These are phyloP conservation scores for Diaporthe ilicicola DNA, from an alignment of 2,329 filamentous ascomycete genomes.

Conservation along the genomic window DNA sequence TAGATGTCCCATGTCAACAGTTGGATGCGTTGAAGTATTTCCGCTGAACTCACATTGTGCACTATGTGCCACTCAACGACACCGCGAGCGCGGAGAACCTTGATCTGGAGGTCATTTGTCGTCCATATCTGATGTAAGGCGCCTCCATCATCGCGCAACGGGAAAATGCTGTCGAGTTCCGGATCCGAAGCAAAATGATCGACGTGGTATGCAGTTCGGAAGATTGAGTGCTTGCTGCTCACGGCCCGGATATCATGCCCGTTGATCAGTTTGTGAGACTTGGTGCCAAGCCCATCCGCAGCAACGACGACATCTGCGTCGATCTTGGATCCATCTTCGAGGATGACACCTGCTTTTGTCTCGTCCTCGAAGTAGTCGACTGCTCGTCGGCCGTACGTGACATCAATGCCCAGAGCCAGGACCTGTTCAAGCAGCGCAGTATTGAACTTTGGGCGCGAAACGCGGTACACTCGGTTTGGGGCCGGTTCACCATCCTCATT, in stretches of 20 bases:
- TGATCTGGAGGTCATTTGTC: constrained; percentile 53
- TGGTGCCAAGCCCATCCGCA: constrained; percentile 44
- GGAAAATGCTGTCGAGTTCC: constrained; percentile 53
- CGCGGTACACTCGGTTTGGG: not conserved
- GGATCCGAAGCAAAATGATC: constrained; percentile 44
- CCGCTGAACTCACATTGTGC: constrained; percentile 5
- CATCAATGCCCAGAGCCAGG: constrained; percentile 32
- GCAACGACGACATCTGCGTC: constrained; percentile 43
- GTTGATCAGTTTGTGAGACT: constrained; percentile 36
- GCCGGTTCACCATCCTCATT: constrained; percentile 17
- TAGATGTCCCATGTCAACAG: constrained; percentile 65
- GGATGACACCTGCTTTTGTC: not conserved
- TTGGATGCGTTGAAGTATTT: constrained; percentile 41
- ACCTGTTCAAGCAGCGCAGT: constrained; percentile 36
- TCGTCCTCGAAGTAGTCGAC: constrained; percentile 32
- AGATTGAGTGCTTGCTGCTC: constrained; percentile 39
- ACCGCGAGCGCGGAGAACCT: constrained; percentile 50
- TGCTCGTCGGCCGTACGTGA: constrained; percentile 35
- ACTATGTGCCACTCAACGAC: constrained; percentile 20
- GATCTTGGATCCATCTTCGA: constrained; percentile 34
- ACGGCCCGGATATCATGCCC: constrained; percentile 36
- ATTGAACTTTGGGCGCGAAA: constrained; percentile 35
- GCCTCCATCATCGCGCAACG: constrained; percentile 57
- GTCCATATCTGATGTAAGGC: constrained; percentile 61
- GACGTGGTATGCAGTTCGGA: constrained; percentile 34